Percentiles rank a stretch among this genome's conserved stretches.
Evolutionary conservation across 1,139 yeast genomes (phyloP).

Genomic region (Candida neerlandica): DNA sequence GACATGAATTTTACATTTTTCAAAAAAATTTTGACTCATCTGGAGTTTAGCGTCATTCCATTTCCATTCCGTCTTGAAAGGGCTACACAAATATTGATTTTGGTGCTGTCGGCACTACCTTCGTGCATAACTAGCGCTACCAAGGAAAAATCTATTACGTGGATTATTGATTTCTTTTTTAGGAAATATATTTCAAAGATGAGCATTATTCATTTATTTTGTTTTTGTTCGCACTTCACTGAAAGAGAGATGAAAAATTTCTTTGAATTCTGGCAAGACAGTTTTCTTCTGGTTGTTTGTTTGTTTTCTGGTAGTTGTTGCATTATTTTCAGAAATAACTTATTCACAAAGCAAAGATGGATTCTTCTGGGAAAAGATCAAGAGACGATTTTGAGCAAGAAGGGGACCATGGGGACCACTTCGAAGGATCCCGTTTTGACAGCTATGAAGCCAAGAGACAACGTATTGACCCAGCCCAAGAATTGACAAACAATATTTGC

Average conservation of each 20-base stretch:
- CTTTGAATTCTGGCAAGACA: not conserved
- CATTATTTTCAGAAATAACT: not conserved
- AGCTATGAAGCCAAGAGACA: conserved; percentile 32
- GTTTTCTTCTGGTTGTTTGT: not conserved
- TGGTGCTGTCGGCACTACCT: no score
- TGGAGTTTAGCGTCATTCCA: not conserved
- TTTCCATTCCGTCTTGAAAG: no score
- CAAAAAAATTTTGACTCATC: not conserved
- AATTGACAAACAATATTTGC: conserved; percentile 45
- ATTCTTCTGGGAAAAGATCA: conserved; percentile 29
- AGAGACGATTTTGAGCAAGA: conserved; percentile 42
- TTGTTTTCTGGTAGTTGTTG: not conserved
- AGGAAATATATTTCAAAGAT: no score
- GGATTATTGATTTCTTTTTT: no score
- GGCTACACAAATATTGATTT: no score
- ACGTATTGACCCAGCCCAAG: conserved; percentile 45
- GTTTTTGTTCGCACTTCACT: no score
- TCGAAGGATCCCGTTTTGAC: conserved; percentile 15
- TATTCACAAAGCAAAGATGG: conserved; percentile 5
- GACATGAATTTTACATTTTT: no score
- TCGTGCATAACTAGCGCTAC: no score
- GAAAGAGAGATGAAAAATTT: not conserved
- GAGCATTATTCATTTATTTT: no score
- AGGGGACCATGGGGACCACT: conserved; percentile 16
- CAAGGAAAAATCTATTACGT: no score